Evolutionary conservation across 805 yeast species (phyloP), one percentile per base, ranked within the genome.

Genomic region (Yarrowia sp.): DNA sequence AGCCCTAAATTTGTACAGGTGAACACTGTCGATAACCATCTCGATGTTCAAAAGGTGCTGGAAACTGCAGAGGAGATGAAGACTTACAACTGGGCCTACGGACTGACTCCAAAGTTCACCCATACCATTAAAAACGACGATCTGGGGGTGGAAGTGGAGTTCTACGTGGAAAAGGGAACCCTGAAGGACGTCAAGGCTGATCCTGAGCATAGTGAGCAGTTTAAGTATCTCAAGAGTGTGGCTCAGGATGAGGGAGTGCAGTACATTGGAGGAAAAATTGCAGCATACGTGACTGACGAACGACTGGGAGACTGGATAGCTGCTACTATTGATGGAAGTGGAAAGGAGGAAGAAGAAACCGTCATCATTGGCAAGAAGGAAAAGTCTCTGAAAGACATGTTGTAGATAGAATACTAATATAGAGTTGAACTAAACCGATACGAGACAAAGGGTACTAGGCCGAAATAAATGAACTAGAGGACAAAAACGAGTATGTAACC

Each of bases 61-160:
- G 70, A 78, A 1, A 74, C 74, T 3, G 78, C 79, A 7, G 71
- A 63, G 16, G 82, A 82, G 36, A 78, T 91, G 19, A 74, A 79
- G 52, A 77, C 82, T 22, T 89, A 95, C 90, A 80, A 84, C 1
- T 93, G 97, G 97, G 85, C 80, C 45, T 92, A 79, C 76, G 93
- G 92, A 0, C 80, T 83, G 22, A 89, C 97, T 0, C 97, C 98
- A 0, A 82, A 81, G 70, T 95, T 94, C 76, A 81, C 83, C 49
- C 86, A 90, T 69, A 73, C 74, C 0, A 75, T 89, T 19, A 74
- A 73, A 2, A 77, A 80, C 50, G 76, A 76, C 0, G 76, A 78
- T 48, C 71, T 75, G 70, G 76, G 79, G 12, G 71, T 81, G 72
- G 67, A 61, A 16, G 74, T 84, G 5, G 75, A 72, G 42, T 81